Conservation (phyloP, 116 monocot species). For the Papilionanthe hybrid region DNA sequence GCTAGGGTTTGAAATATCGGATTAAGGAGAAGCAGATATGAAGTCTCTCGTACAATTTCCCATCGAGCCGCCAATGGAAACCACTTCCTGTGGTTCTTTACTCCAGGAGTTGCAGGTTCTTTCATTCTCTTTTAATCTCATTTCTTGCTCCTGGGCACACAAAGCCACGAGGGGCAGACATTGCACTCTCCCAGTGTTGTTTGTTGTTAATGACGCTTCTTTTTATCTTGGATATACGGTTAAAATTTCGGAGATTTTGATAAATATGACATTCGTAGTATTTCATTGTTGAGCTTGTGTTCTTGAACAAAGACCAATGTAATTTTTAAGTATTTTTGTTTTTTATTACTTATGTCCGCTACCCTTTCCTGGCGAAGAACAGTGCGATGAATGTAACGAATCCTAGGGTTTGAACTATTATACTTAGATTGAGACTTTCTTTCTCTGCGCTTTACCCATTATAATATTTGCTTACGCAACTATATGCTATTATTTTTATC, state of each 20-base stretch:
- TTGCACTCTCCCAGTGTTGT: neutral
- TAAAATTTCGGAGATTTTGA: neutral
- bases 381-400: neutral
- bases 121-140: conserved; percentile 6
- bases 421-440: neutral
- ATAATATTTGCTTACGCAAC: neutral
- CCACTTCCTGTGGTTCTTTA: conserved; percentile 51
- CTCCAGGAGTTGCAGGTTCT: conserved; percentile 59
- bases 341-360: neutral
- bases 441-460: neutral
- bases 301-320: neutral
- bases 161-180: too few relatives aligned
- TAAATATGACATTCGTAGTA: neutral
- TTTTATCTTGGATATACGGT: neutral
- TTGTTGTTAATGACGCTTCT: neutral
- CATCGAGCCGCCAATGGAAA: conserved; percentile 4
- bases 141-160: neutral
- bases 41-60: conserved; percentile 18
- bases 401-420: neutral
- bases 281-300: neutral
- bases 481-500: too few relatives aligned
- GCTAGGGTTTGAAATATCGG: conserved; percentile 13
- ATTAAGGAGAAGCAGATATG: neutral
- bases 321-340: neutral
- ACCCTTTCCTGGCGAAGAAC: neutral